phyloP scores from a whole-genome alignment of 192 early-diverging fungal genomes.

The Coemansia sp. region DNA sequence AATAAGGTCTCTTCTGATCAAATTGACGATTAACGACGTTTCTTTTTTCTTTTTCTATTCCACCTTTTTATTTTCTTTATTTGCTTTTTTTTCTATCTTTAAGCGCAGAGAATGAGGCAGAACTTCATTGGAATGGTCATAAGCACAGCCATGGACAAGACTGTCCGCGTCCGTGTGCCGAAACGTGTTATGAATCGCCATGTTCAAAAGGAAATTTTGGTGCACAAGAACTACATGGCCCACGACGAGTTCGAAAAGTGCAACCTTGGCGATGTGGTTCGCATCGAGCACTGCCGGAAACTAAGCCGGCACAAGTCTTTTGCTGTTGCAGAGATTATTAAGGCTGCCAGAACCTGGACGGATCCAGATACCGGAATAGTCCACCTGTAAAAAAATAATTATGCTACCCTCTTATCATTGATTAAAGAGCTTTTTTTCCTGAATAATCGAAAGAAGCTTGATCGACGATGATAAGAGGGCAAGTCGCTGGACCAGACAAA shows the following conservation, averaged over 20 bases:
- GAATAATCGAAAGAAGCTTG: constrained; percentile 4
- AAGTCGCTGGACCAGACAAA: too few species aligned
- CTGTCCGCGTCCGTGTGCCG: constrained; percentile 85
- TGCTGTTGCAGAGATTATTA: constrained; percentile 81
- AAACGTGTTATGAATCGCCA: constrained; percentile 73
- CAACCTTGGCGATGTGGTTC: constrained; percentile 86
- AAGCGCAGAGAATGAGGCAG: constrained; percentile 59
- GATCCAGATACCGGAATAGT: constrained; percentile 54
- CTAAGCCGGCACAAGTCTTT: constrained; percentile 88
- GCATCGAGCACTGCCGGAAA: constrained; percentile 87
- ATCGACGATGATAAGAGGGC: too few species aligned
- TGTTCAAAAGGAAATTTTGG: constrained; percentile 66
- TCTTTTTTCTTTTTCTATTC: not conserved
- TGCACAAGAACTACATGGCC: constrained; percentile 84
- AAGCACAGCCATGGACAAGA: constrained; percentile 86
- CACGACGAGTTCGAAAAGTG: constrained; percentile 84
- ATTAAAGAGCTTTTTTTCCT: too few species aligned
- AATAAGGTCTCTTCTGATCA: too few species aligned
- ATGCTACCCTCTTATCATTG: not conserved
- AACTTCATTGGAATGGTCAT: constrained; percentile 86
- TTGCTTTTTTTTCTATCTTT: constrained; percentile 1
- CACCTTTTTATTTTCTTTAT: not conserved
- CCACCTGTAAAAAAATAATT: constrained; percentile 22
- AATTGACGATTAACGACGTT: not conserved
- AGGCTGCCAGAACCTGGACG: constrained; percentile 49